Evolutionary conservation across 805 yeast genomes (phyloP).

Genomic region (Cyberlindnera galapagoensis): DNA sequence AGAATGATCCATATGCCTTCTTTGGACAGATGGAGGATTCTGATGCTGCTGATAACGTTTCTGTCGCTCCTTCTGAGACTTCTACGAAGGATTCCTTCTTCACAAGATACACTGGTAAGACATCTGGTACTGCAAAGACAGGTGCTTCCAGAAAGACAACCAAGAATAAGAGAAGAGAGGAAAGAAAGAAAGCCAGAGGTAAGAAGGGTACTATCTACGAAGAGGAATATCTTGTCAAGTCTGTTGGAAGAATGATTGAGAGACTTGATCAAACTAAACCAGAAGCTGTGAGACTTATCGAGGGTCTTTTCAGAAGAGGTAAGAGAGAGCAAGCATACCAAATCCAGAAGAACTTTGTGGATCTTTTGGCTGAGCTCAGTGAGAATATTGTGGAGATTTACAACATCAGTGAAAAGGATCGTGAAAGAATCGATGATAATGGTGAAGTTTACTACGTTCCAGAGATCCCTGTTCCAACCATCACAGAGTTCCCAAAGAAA

Average conservation of each 20-base stretch:
- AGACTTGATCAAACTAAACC: constrained; percentile 66
- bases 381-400: constrained; percentile 73
- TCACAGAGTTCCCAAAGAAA: constrained; percentile 55
- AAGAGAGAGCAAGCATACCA: constrained; percentile 78
- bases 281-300: constrained; percentile 70
- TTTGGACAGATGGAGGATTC: constrained; percentile 56
- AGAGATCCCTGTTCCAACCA: constrained; percentile 65
- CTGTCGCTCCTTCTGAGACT: constrained; percentile 90
- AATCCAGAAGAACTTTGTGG: constrained; percentile 62
- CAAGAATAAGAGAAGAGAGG: constrained; percentile 91
- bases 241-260: constrained; percentile 82
- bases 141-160: constrained; percentile 92
- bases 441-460: constrained; percentile 77
- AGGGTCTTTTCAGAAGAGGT: constrained; percentile 65
- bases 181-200: constrained; percentile 92
- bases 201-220: constrained; percentile 97
- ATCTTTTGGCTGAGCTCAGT: constrained; percentile 46
- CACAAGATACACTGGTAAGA: constrained; percentile 95
- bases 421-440: constrained; percentile 84
- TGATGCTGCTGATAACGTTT: constrained; percentile 88
- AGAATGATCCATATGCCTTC: constrained; percentile 78
- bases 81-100: constrained; percentile 90
- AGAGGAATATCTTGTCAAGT: constrained; percentile 86
- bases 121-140: constrained; percentile 91
- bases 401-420: constrained; percentile 72